Percentiles rank a stretch among this genome's conserved stretches.
These are phyloP conservation scores for Trichaptum fuscoviolaceum DNA, from an alignment of 768 basidiomycete species.

Conservation along the genomic window DNA sequence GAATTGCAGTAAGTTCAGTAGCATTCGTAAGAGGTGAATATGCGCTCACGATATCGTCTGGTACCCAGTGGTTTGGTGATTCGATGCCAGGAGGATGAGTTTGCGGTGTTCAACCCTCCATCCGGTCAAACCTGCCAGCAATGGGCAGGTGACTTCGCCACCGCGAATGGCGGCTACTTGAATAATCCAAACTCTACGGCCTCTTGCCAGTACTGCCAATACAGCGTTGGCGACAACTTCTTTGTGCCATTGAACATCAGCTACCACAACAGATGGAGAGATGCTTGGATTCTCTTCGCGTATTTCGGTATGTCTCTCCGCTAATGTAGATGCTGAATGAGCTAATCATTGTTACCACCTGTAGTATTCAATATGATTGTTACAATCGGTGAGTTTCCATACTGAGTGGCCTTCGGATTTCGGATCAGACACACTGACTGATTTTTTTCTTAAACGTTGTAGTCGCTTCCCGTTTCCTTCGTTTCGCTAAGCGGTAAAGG, in stretches of 20 bases:
- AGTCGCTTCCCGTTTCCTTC: constrained; percentile 67
- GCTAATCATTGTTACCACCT: neutral
- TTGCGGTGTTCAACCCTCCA: constrained; percentile 67
- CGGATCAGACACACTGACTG: neutral
- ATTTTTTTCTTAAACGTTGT: neutral
- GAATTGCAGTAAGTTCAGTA: constrained; percentile 56
- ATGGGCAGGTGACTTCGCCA: constrained; percentile 69
- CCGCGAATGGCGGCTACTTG: constrained; percentile 64
- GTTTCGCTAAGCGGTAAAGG: constrained; percentile 59
- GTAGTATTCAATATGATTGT: constrained; percentile 64
- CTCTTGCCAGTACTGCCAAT: constrained; percentile 72
- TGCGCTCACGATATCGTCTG: neutral
- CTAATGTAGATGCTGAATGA: constrained; percentile 4
- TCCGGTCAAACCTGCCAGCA: constrained; percentile 61
- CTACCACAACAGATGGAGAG: constrained; percentile 60
- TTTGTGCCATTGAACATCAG: constrained; percentile 62
- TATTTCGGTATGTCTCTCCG: constrained; percentile 42
- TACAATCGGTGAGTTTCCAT: constrained; percentile 39
- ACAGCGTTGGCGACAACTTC: constrained; percentile 62
- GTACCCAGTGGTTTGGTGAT: constrained; percentile 52
- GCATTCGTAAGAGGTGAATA: too few relatives aligned
- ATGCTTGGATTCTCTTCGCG: constrained; percentile 59
- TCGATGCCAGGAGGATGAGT: constrained; percentile 62
- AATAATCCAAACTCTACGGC: constrained; percentile 55
- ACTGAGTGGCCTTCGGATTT: neutral